Percentiles rank a stretch among this genome's conserved stretches.
Evolutionary conservation across 139 green algal genomes (phyloP).

Genomic region (Yamagishiella unicocca): DNA sequence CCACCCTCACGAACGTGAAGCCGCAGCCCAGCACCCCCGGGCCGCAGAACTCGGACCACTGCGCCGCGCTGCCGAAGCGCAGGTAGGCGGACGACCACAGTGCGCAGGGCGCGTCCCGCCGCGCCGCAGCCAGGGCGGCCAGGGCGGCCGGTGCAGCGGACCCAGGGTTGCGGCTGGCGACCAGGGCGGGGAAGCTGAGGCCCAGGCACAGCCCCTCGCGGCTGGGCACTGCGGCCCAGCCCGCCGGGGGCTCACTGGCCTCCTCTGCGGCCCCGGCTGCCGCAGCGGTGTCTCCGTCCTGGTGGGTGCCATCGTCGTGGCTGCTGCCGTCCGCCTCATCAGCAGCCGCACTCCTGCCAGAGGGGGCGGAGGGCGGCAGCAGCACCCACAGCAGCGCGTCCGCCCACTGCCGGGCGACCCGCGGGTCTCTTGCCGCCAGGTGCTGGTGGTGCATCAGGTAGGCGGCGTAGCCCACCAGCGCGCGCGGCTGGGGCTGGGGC

Average conservation of each 20-base stretch:
- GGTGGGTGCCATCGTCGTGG: no score
- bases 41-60: constrained; percentile 42
- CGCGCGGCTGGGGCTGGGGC: background rate
- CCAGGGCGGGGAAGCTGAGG: constrained; percentile 20
- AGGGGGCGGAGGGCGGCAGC: background rate
- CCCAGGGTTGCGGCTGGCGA: background rate
- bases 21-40: constrained; percentile 34
- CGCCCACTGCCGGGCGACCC: background rate
- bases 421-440: constrained; percentile 24
- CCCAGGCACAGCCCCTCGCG: constrained; percentile 26
- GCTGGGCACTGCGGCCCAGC: constrained; percentile 17
- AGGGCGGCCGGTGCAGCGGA: background rate
- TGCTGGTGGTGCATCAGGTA: constrained; percentile 51
- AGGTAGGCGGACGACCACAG: constrained; percentile 38
- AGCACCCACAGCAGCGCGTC: constrained; percentile 35
- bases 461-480: constrained; percentile 34
- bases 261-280: background rate
- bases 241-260: background rate
- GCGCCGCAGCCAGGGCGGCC: constrained; percentile 13
- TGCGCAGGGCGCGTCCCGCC: background rate
- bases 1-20: constrained; percentile 22
- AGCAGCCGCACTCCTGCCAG: background rate
- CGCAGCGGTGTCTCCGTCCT: no score
- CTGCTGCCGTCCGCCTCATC: background rate
- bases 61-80: constrained; percentile 13